phyloP scores from a whole-genome alignment of 495 filamentous ascomycete species.

The Neurospora africana region DNA sequence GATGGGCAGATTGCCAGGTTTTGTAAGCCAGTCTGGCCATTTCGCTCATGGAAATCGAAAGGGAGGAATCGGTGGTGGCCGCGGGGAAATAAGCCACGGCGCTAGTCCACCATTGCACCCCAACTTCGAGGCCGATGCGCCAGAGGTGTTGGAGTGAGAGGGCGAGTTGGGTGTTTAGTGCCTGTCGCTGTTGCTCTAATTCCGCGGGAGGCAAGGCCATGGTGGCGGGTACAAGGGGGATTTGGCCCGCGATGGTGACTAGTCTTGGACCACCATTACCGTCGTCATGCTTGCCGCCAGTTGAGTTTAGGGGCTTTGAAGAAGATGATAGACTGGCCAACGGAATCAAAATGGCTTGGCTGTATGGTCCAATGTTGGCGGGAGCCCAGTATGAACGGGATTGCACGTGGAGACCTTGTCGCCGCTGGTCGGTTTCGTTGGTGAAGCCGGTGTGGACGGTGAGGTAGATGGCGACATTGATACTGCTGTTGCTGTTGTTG shows the following conservation, averaged over 20 bases:
- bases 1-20: slow-evolving; percentile 30
- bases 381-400: slow-evolving; percentile 94
- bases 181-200: neutral
- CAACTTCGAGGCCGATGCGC: slow-evolving; percentile 65
- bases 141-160: slow-evolving; percentile 83
- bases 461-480: slow-evolving; percentile 45
- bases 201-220: slow-evolving; percentile 48
- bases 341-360: slow-evolving; percentile 67
- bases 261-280: slow-evolving; percentile 1
- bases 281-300: no score
- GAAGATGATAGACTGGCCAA: slow-evolving; percentile 13
- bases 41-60: neutral
- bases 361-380: slow-evolving; percentile 96
- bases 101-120: slow-evolving; percentile 62
- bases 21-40: slow-evolving; percentile 12
- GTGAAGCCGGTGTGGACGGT: slow-evolving; percentile 18
- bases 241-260: slow-evolving; percentile 69
- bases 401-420: slow-evolving; percentile 74
- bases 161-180: slow-evolving; percentile 21
- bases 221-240: slow-evolving; percentile 71
- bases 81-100: slow-evolving; percentile 59
- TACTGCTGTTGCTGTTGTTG: slow-evolving; percentile 21
- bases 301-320: neutral
- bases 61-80: neutral
- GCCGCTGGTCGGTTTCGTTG: slow-evolving; percentile 16